Evolutionary conservation across 257 asterid genomes (phyloP).

Genomic region (Solanum sejunctum): DNA sequence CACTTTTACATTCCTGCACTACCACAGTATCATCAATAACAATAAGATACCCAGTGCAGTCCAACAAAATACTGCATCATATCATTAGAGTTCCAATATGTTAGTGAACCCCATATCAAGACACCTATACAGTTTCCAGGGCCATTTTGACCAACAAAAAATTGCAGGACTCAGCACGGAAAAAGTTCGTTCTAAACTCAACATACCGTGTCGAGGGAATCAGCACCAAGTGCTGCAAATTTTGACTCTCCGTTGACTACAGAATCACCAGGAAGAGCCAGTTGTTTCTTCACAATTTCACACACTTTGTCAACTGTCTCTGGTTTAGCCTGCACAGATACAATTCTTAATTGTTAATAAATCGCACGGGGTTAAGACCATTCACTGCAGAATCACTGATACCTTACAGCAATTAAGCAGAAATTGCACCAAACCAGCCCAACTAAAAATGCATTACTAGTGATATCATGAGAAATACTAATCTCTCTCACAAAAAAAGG

Average conservation of each 20-base stretch:
- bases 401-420: neutral
- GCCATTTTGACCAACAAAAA: neutral
- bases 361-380: neutral
- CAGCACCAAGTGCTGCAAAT: conserved; percentile 79
- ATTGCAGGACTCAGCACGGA: neutral
- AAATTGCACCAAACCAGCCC: neutral
- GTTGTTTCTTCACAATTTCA: conserved; percentile 73
- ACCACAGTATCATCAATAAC: neutral
- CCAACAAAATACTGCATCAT: too few relatives aligned
- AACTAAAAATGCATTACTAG: neutral
- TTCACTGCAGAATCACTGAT: neutral
- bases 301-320: conserved; percentile 79
- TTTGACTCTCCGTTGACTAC: conserved; percentile 62
- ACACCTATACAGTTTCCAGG: neutral
- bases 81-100: neutral
- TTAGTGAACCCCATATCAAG: neutral
- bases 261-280: conserved; percentile 59
- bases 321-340: conserved; percentile 61
- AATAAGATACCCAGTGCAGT: too few relatives aligned
- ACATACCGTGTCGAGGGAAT: conserved; percentile 91
- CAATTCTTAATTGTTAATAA: neutral
- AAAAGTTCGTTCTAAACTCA: neutral
- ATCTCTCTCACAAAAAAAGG: neutral
- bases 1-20: neutral
- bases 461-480: neutral